Base-by-base conservation (phyloP, 352 stramenopile genomes). In the Pythium vanterpoolii region DNA sequence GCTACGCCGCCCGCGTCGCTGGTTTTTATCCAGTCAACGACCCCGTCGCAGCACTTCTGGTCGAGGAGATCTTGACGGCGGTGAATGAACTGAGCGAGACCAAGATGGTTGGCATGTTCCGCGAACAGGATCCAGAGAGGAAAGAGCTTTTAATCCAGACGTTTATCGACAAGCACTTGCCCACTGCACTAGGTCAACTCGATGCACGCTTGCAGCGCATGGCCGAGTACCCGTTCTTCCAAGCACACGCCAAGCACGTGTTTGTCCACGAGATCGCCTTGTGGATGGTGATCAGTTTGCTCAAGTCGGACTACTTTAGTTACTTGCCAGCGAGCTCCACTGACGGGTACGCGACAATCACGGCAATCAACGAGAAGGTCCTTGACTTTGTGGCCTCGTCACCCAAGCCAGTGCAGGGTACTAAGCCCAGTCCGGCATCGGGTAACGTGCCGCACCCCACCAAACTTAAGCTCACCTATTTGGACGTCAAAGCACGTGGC, bases 1-100 rank as follows among this genome's bases (percentile, higher is more conserved):
- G 81, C 5, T 92, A 77, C 54, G 78, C 69, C 6, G 86, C 82
- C 7, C 79, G 79, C 1, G 49, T 90, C 34, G 57, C 65, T 13
- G 64, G 66, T n/a, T 69, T 77, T 16, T 87, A 88, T 59, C 77
- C 80, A 18, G 30, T 52, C 16, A 66, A 63, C 38, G 61, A 74
- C 43, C 53, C 68, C 2, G 6, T 74, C 2, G 52, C 64, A 18
- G 63, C 80, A 19, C 51, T 85, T 13, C 73, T 77, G 0, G 56
- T 86, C 16, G 76, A 87, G 55, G 78, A 87, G 52, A 69, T 88
- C 40, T 26, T 87, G n/a, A 27, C 31, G 30, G 26, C 28, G 18
- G 19, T 55, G 3, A 33, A 9, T 18, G 48, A 55, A 8, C 33
- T 55, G 18, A 40, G 52, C 7, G 55, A 73, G 26, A 55, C 54